phyloP scores from a whole-genome alignment of 2,329 filamentous ascomycete genomes.

The Triangularia verruculosa region DNA sequence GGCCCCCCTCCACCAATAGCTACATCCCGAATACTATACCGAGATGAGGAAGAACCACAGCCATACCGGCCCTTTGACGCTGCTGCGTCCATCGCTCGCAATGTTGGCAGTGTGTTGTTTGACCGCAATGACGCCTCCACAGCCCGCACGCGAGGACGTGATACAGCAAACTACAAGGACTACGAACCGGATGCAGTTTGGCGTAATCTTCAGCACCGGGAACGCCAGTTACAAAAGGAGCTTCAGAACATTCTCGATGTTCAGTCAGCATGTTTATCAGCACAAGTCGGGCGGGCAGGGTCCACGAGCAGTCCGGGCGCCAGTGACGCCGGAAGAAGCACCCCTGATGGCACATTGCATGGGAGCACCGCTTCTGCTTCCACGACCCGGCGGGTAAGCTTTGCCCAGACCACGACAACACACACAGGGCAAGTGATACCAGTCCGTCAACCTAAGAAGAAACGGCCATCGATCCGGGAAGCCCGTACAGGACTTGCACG shows the following conservation, averaged over 20 bases:
- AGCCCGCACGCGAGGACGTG: slow-evolving; percentile 12
- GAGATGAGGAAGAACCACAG: slow-evolving; percentile 31
- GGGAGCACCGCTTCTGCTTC: slow-evolving; percentile 35
- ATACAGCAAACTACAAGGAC: slow-evolving; percentile 14
- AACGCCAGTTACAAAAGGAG: slow-evolving; percentile 45
- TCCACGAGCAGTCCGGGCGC: slow-evolving; percentile 19
- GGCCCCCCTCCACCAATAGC: slow-evolving; percentile 53
- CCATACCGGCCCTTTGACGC: background rate
- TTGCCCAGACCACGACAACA: slow-evolving; percentile 42
- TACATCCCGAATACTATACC: slow-evolving; percentile 39
- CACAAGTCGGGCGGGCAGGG: slow-evolving; percentile 32
- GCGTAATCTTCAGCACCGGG: slow-evolving; percentile 45
- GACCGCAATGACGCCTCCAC: slow-evolving; percentile 28
- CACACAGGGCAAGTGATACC: slow-evolving; percentile 54
- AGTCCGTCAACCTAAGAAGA: slow-evolving; percentile 54
- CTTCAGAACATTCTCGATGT: slow-evolving; percentile 49
- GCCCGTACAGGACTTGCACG: slow-evolving; percentile 64
- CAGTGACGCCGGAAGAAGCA: slow-evolving; percentile 40
- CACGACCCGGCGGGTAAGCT: slow-evolving; percentile 16
- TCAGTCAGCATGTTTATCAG: slow-evolving; percentile 45
- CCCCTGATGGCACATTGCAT: slow-evolving; percentile 39
- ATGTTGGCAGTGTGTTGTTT: slow-evolving; percentile 39
- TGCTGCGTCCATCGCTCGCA: slow-evolving; percentile 27
- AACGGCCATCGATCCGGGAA: slow-evolving; percentile 55
- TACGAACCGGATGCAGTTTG: slow-evolving; percentile 43